These are phyloP conservation scores for Reticulascus tulasneorum DNA, from an alignment of 2,329 filamentous ascomycete genomes.

Conservation along the genomic window DNA sequence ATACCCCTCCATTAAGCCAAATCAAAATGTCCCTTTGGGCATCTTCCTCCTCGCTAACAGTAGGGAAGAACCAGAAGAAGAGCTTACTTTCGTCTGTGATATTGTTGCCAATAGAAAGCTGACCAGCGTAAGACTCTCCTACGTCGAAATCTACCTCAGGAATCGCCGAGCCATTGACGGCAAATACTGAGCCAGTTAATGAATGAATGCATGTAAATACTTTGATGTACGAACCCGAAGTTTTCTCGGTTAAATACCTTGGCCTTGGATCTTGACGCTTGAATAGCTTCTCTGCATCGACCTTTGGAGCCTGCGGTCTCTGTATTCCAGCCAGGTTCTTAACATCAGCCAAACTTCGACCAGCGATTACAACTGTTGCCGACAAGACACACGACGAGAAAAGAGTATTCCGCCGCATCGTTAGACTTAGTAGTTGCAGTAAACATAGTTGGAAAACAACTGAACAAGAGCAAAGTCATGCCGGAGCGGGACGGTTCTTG, in stretches of 20 bases:
- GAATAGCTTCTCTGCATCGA: no score
- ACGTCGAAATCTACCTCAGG: constrained; percentile 69
- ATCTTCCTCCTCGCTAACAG: constrained; percentile 40
- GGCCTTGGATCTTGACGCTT: no score
- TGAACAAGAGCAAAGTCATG: no score
- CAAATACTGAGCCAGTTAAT: constrained; percentile 44
- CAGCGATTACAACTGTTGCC: no score
- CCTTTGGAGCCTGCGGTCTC: no score
- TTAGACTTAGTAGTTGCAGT: no score
- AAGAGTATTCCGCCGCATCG: no score
- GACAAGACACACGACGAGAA: no score
- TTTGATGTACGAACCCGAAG: background rate
- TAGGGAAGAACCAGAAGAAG: constrained; percentile 67
- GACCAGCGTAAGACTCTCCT: constrained; percentile 61
- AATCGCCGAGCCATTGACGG: constrained; percentile 59
- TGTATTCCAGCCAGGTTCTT: no score
- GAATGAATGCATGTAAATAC: fast-evolving
- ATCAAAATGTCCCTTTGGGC: constrained; percentile 63
- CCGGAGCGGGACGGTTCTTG: no score
- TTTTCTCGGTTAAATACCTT: constrained; percentile 17
- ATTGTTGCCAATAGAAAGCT: constrained; percentile 50
- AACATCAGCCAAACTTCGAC: no score
- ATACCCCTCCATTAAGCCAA: constrained; percentile 54
- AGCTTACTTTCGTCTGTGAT: constrained; percentile 47
- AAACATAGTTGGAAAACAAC: no score